A percentile compares a stretch with the other conserved stretches of the same genome.
Conservation (phyloP, 805 yeast species). For the Metschnikowia kunwiensis region DNA sequence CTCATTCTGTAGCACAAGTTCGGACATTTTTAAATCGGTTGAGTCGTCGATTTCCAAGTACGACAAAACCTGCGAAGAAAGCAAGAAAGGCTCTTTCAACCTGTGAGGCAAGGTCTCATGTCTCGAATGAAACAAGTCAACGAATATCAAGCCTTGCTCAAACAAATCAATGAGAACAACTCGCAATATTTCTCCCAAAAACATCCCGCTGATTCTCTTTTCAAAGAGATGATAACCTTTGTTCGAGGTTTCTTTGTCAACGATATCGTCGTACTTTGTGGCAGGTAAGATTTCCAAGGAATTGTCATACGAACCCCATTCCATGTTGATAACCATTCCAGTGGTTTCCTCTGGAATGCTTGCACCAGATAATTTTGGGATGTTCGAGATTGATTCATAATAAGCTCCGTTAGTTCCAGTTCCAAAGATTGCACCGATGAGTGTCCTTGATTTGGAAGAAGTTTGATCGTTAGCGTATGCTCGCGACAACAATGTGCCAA, state of each 20-base stretch:
- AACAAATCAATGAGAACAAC: slow-evolving; percentile 68
- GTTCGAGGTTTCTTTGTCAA: slow-evolving; percentile 75
- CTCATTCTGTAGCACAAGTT: slow-evolving; percentile 60
- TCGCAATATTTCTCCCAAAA: slow-evolving; percentile 84
- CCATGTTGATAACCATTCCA: slow-evolving; percentile 88
- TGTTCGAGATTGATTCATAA: slow-evolving; percentile 68
- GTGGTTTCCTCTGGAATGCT: slow-evolving; percentile 32
- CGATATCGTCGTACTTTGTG: slow-evolving; percentile 69
- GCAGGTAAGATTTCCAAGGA: slow-evolving; percentile 69
- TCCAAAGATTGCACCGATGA: slow-evolving; percentile 90
- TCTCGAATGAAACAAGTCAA: slow-evolving; percentile 44
- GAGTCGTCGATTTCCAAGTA: slow-evolving; percentile 83
- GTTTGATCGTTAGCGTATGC: slow-evolving; percentile 69
- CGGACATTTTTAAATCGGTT: slow-evolving; percentile 65
- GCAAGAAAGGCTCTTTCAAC: slow-evolving; percentile 70
- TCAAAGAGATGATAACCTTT: slow-evolving; percentile 89
- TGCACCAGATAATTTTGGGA: slow-evolving; percentile 60
- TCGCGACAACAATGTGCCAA: slow-evolving; percentile 87
- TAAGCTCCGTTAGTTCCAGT: slow-evolving; percentile 98
- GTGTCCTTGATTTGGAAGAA: slow-evolving; percentile 67
- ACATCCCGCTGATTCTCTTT: slow-evolving; percentile 90
- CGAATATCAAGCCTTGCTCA: slow-evolving; percentile 54
- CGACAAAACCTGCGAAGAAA: slow-evolving; percentile 82
- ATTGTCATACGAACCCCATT: slow-evolving; percentile 98
- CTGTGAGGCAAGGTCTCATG: slow-evolving; percentile 55